A percentile compares a stretch with the other conserved stretches of the same genome.
Conservation (phyloP, 331 rosid genomes). For the Stylosanthes scabra region DNA sequence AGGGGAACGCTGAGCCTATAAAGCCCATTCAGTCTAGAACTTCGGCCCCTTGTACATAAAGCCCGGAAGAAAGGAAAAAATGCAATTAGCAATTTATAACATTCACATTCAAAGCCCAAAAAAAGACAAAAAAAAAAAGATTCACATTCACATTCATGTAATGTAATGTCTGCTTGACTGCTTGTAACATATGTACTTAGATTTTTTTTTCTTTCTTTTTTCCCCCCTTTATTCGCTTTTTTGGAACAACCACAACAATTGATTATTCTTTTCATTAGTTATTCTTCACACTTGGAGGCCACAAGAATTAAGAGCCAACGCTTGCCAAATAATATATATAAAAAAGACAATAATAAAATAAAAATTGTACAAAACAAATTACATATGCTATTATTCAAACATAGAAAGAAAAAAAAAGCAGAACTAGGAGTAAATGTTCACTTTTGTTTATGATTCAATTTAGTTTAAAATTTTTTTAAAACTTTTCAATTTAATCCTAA, state of each 20-base stretch:
- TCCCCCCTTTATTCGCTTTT: neutral
- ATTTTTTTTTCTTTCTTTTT: neutral
- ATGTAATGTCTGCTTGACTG: constrained; percentile 2
- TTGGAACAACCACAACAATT: constrained; percentile 22
- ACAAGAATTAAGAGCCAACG: constrained; percentile 21
- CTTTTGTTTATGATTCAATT: too few relatives aligned
- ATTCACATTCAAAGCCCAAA: neutral
- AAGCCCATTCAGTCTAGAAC: neutral
- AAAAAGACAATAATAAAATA: constrained; percentile 5
- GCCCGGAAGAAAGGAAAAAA: neutral
- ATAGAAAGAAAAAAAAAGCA: neutral
- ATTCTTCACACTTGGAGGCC: constrained; percentile 27
- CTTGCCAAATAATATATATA: neutral
- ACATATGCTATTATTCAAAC: neutral
- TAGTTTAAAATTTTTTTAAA: too few relatives aligned
- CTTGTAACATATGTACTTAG: constrained; percentile 27
- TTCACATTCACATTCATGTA: neutral
- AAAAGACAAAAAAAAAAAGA: too few relatives aligned
- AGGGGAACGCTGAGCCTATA: neutral
- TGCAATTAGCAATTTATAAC: neutral
- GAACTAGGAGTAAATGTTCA: neutral
- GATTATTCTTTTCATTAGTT: constrained; percentile 27
- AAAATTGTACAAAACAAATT: too few relatives aligned
- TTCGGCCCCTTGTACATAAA: constrained; percentile 41
- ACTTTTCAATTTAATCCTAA: too few relatives aligned